Evolutionary conservation across 495 filamentous ascomycete genomes (phyloP).

Genomic region (Neurospora sublineolata): DNA sequence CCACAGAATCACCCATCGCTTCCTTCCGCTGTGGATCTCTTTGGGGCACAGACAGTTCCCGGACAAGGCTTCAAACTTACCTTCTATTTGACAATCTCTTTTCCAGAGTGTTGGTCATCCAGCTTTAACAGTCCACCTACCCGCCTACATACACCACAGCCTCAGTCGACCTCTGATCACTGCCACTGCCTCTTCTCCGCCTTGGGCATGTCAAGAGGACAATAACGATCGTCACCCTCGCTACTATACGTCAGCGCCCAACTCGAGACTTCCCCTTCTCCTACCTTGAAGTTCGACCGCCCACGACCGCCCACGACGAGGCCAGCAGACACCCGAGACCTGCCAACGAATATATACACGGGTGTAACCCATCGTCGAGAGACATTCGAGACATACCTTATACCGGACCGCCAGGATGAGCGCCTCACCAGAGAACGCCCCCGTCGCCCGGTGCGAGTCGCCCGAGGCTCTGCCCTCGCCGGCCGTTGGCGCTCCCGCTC

Average conservation of each 20-base stretch:
- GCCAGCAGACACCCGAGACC: not conserved
- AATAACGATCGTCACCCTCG: not conserved
- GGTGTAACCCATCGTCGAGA: not conserved
- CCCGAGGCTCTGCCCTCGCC: constrained; percentile 55
- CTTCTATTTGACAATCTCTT: not conserved
- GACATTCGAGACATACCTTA: not conserved
- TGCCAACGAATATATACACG: not conserved
- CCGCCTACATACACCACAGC: not conserved
- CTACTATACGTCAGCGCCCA: not conserved
- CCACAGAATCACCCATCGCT: not conserved
- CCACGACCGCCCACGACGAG: not conserved
- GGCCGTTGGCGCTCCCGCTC: constrained; percentile 45
- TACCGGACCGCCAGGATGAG: constrained; percentile 19
- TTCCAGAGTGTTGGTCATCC: not conserved
- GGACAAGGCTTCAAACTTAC: not conserved
- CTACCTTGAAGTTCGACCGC: not conserved
- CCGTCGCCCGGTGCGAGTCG: constrained; percentile 33
- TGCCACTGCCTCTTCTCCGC: not conserved
- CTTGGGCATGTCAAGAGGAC: not conserved
- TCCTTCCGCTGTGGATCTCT: not conserved
- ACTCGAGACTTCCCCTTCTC: not conserved
- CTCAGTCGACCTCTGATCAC: not conserved
- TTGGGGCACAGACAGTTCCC: not conserved
- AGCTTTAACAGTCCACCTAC: not conserved
- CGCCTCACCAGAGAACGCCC: constrained; percentile 21